Base-by-base conservation (phyloP, 140 eudicot species). In the Cichorium intybus region DNA sequence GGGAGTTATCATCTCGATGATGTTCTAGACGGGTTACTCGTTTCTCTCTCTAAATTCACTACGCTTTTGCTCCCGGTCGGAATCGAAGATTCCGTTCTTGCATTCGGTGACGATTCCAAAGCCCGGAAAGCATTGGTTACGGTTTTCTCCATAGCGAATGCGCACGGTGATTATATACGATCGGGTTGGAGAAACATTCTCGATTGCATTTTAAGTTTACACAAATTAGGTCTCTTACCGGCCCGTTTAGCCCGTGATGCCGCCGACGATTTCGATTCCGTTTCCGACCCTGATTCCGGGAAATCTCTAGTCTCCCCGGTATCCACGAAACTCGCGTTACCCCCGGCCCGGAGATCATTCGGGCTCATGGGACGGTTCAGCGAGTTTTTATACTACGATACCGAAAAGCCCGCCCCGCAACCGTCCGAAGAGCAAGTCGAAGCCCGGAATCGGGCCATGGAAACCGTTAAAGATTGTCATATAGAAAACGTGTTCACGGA, bases 321-420 rank as follows among this genome's bases (percentile, higher is more conserved):
- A 12, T 23, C 69, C 17, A 23, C 83, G 52, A 66, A 56, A 47
- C 79, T 74, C 4, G 68, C 77, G 23, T 56, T 69, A 53, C 51
- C 60, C 33, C 75, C 85, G 2, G 18, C 81, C 29, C 56, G 76
- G 41, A 82, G 67, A 68, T 74, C 94, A 21, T 81, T 82, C 2
- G 78, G 94, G 54, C 47, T 85, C 31, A 85, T 85, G 79, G 84
- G 86, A 17, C 82, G 94, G 20, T 85, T 85, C 18, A 85, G 89
- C 56, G 86, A 79, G 71, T 73, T 85, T 47, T 43, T 85, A n/a
- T 82, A 76, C 62, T 75, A 69, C n/a, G 94, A 85, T 52, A 56
- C 85, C 9, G 94, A 85, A 66, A 85, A 85, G 43, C 88, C 86
- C 7, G 77, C 74, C 20, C 84, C 89, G 20, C 89, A 85, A 71